Evolutionary conservation across 2,329 filamentous ascomycete genomes (phyloP).

Genomic region (Verticillium dahliae): DNA sequence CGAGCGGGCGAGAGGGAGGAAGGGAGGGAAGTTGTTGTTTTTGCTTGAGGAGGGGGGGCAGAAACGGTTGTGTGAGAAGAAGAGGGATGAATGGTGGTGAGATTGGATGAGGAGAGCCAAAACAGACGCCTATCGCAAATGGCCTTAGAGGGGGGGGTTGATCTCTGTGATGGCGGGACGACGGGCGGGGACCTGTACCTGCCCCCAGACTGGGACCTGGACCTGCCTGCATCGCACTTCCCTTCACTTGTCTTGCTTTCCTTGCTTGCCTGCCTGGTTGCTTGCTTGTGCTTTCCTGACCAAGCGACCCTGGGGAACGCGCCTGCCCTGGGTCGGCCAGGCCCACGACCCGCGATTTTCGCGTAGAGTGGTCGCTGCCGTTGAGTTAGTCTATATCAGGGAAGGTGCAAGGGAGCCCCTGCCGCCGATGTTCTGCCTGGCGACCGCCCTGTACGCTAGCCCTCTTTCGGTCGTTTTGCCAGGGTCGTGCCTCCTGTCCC

Average conservation of each 20-base stretch:
- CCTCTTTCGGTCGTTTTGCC: not conserved
- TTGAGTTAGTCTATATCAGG: not conserved
- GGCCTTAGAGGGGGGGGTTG: not conserved
- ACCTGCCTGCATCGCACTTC: not conserved
- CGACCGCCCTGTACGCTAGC: not conserved
- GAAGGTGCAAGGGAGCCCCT: not conserved
- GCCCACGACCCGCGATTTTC: constrained; percentile 10
- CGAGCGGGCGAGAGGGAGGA: not conserved
- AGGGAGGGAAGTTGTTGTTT: not conserved
- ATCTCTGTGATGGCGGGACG: constrained; percentile 11
- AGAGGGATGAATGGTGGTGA: not conserved
- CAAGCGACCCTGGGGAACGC: constrained; percentile 4
- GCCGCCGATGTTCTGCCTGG: not conserved
- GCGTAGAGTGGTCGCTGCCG: constrained; percentile 11
- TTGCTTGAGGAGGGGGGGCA: not conserved
- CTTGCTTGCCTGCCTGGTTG: not conserved
- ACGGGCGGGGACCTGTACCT: not conserved
- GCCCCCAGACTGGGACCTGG: not conserved
- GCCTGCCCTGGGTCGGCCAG: constrained; percentile 6
- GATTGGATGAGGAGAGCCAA: not conserved
- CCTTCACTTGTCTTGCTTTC: not conserved
- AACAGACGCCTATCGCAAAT: constrained; percentile 6
- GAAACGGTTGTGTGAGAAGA: constrained; percentile 1
- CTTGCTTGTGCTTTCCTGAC: not conserved
- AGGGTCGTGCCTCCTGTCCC: not conserved